Evolutionary conservation across 225 moss, liverwort and hornwort genomes (phyloP).

Genomic region (Pseudisothecium myosuroides): DNA sequence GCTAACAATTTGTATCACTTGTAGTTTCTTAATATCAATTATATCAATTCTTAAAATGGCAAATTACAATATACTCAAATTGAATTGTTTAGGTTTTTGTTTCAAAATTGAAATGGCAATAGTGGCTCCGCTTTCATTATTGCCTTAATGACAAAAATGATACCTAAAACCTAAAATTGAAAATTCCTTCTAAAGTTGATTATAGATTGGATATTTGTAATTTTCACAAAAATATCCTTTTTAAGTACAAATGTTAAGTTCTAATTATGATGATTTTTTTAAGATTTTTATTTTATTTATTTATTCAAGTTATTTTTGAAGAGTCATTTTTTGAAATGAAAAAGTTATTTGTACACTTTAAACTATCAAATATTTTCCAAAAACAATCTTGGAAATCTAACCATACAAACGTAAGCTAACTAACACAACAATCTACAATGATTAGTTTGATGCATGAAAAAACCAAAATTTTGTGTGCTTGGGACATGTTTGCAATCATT

Average conservation of each 20-base stretch:
- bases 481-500: not conserved
- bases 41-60: not conserved
- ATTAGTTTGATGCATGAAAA: not conserved
- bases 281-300: not conserved
- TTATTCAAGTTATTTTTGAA: not conserved
- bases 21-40: too few relatives aligned
- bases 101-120: not conserved
- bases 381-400: fast-evolving
- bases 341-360: too few relatives aligned
- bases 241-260: not conserved
- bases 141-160: not conserved
- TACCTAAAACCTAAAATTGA: not conserved
- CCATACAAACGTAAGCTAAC: fast-evolving
- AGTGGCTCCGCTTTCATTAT: not conserved
- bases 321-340: too few relatives aligned
- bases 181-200: not conserved
- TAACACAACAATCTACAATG: not conserved
- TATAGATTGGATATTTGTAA: not conserved
- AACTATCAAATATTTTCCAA: fast-evolving
- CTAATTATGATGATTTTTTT: not conserved
- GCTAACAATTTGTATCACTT: too few relatives aligned
- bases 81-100: not conserved
- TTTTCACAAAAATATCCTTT: not conserved
- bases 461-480: not conserved
- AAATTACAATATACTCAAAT: not conserved